Evolutionary conservation across 202 grass and related monocot genomes (phyloP), one percentile per base, ranked within the genome.

Genomic region (Schoenoplectus tabernaemontani): DNA sequence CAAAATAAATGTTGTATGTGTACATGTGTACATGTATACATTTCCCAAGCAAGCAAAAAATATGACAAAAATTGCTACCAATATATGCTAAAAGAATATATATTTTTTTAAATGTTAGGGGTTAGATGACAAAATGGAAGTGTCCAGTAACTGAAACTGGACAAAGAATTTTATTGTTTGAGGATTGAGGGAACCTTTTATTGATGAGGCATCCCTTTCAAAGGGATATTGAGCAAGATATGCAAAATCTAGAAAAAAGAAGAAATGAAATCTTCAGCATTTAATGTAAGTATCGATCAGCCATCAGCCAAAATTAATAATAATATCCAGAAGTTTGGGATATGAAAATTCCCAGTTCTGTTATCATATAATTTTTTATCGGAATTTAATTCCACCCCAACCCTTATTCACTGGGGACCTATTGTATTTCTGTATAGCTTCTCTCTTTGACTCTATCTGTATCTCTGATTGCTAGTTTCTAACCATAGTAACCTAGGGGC

Each of bases 171-270:
- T 39, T 41, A 24, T 34, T 12, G 2, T 47, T 59, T 19, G 9
- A 59, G n/a, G 59, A 16, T 32, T 62, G 59, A 64, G 67, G 23
- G 74, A 77, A 84, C 57, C 69, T 84, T 84, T 66, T 71, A 67
- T 78, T 23, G 72, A 77, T 84, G 59, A 77, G 47, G 72, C 70
- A 84, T 84, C 82, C 54, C 74, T 84, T 84, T 84, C 82, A 84
- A 38, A 42, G 62, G 73, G 82, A 84, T 78, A 68, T 82, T 61
- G 42, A 78, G 46, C 42, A 61, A 73, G 67, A 72, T 75, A 83
- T 84, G 82, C 56, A 42, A 84, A 53, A 80, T 80, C 78, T 80
- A 65, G 60, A 80, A 80, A 64, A 80, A 13, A 23, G 42, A 34
- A 64, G 22, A 84, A 66, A 66, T 50, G 43, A 78, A 84, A 77